A percentile compares a stretch with the other conserved stretches of the same genome.
Conservation (phyloP, 371 early-diverging fungal genomes). For the Conidiobolus incongruus region DNA sequence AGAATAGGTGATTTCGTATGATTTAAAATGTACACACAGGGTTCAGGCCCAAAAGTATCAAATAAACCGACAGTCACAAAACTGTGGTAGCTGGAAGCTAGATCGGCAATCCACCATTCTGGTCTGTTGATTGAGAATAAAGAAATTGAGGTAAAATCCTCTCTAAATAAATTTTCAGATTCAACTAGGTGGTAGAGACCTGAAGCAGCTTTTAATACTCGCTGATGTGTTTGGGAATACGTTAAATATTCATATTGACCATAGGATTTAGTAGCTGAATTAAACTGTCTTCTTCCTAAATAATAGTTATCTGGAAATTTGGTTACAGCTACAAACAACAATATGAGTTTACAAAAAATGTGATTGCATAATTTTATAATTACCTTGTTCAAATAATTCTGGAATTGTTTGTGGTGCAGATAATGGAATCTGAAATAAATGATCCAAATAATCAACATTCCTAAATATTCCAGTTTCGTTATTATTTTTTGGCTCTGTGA, state of each 20-base stretch:
- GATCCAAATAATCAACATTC: too few relatives aligned
- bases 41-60: constrained; percentile 57
- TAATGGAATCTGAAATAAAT: too few relatives aligned
- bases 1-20: constrained; percentile 41
- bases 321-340: not conserved
- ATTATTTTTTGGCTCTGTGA: too few relatives aligned
- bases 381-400: too few relatives aligned
- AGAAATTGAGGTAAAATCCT: too few relatives aligned
- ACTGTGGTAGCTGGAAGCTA: constrained; percentile 13
- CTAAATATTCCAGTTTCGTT: too few relatives aligned
- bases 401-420: too few relatives aligned
- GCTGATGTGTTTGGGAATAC: not conserved
- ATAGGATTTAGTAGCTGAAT: not conserved
- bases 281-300: not conserved
- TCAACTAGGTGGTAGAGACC: not conserved
- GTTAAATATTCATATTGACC: not conserved
- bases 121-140: constrained; percentile 68
- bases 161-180: too few relatives aligned
- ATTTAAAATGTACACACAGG: constrained; percentile 46
- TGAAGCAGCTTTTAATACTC: not conserved
- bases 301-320: not conserved
- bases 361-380: too few relatives aligned
- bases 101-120: constrained; percentile 81
- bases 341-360: too few relatives aligned
- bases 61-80: constrained; percentile 62